Base-by-base conservation (phyloP, 2,329 filamentous ascomycete species). In the Apiospora rasikravindrae region DNA sequence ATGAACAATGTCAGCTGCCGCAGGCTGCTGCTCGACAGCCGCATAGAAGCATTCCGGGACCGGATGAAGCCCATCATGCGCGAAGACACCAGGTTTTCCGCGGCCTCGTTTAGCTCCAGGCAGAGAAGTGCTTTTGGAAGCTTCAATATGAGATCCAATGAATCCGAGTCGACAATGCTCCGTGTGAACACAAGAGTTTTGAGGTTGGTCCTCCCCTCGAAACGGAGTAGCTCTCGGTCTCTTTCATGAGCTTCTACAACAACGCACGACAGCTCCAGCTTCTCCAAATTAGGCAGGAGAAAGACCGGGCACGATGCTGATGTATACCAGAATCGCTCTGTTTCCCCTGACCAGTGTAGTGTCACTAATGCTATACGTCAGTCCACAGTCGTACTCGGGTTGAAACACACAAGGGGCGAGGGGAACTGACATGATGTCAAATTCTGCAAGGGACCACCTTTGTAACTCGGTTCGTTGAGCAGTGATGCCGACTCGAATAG, bases 221-320 rank as follows among this genome's bases (percentile, higher is more conserved):
- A 42, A 19, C 37, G 37, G 2, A 24, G 37, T 10, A 44, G 13
- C 37, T 67, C 37, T 10, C 22, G 37, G 33, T 42, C 33, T 40
- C 11, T 16, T 40, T 64, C 57, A 2, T 14, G 37, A 37, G 22
- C 22, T 22, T 11, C 37, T 16, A 67, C 24, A 29, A 67, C 8
- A 6, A 26, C 64, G 19, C 33, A 67, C 8, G 22, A 67, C 19
- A 67, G 4, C 11, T 40, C 42, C 64, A 67, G 24, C 37, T 11
- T 67, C 19, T 44, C 37, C 22, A 67, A 19, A 6, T 44, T 44
- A 1, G 64, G 64, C n/a, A 67, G 0, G 2, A 67, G 33, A 22
- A 67, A 67, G 8, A 67, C 64, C 22, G 64, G 64, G 24, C 37
- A 67, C 10, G 64, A 40, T 19, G 64, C 37, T 44, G 64, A 44